A percentile compares a stretch with the other conserved stretches of the same genome.
Evolutionary conservation across 345 rosid genomes (phyloP).

Genomic region (Populus simonii): DNA sequence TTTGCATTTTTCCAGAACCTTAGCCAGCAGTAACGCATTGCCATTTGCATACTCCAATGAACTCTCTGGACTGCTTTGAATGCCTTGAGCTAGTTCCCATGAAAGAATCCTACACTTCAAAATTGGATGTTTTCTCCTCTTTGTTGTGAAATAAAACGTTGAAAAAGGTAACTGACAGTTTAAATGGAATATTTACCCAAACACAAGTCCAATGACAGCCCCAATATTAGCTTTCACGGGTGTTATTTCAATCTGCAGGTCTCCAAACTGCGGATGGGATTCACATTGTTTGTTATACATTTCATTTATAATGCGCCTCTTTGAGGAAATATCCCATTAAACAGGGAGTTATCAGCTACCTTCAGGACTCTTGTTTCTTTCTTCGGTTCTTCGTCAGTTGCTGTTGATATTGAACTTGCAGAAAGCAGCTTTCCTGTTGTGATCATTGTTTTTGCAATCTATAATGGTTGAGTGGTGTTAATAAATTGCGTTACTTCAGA

Average conservation of each 20-base stretch:
- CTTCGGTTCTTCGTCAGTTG: slow-evolving; percentile 38
- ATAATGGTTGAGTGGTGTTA: slow-evolving; percentile 5
- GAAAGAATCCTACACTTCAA: slow-evolving; percentile 65
- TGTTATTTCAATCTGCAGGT: slow-evolving; percentile 77
- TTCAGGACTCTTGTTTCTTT: slow-evolving; percentile 57
- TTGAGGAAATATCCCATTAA: slow-evolving; percentile 3
- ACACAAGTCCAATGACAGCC: slow-evolving; percentile 58
- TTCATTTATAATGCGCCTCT: not conserved
- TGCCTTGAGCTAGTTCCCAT: slow-evolving; percentile 72
- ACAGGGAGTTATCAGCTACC: slow-evolving; percentile 37
- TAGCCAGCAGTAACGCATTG: slow-evolving; percentile 72
- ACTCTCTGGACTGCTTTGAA: slow-evolving; percentile 72
- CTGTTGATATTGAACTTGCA: slow-evolving; percentile 38
- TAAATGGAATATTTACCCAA: slow-evolving; percentile 53
- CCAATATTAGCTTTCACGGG: slow-evolving; percentile 72
- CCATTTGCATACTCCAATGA: slow-evolving; percentile 87
- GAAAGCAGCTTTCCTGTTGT: slow-evolving; percentile 58
- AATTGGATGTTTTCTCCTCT: not conserved
- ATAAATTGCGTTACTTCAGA: not conserved
- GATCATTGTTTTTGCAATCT: slow-evolving; percentile 86
- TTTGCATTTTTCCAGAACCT: slow-evolving; percentile 42
- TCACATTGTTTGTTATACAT: not conserved
- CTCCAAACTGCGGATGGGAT: slow-evolving; percentile 69
- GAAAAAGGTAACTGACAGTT: slow-evolving; percentile 1
- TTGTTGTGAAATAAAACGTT: not conserved